Evolutionary conservation across 768 basidiomycete species (phyloP).

Genomic region (Xanthoconium stramineum): DNA sequence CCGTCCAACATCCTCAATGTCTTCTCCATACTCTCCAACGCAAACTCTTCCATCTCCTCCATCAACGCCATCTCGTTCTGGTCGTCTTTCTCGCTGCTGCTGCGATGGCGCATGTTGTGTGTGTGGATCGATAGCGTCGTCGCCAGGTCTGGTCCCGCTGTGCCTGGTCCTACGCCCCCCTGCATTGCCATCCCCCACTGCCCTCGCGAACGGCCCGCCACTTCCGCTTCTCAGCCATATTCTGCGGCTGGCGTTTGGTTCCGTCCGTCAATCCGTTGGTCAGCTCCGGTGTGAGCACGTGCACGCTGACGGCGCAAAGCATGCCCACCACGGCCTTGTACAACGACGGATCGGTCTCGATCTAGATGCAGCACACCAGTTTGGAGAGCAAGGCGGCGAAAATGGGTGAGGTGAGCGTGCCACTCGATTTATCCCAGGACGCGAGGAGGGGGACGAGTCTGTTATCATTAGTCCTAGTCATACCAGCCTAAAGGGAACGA

Average conservation of each 20-base stretch:
- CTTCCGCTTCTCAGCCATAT: constrained; percentile 66
- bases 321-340: constrained; percentile 69
- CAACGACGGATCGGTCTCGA: constrained; percentile 70
- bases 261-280: constrained; percentile 59
- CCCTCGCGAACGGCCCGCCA: constrained; percentile 37
- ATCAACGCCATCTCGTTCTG: constrained; percentile 66
- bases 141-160: neutral
- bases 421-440: constrained; percentile 61
- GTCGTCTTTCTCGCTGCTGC: constrained; percentile 41
- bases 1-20: constrained; percentile 53
- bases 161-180: neutral
- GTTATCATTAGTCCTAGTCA: neutral
- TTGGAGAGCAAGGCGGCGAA: constrained; percentile 65
- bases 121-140: neutral
- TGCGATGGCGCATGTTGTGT: neutral
- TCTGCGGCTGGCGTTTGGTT: constrained; percentile 66
- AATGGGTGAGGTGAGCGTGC: constrained; percentile 65
- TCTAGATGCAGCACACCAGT: constrained; percentile 57
- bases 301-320: constrained; percentile 55
- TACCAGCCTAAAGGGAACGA: too few species aligned
- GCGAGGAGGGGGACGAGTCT: constrained; percentile 75
- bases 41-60: constrained; percentile 83
- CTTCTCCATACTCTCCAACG: constrained; percentile 75
- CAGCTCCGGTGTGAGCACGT: constrained; percentile 51
- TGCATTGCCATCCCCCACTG: constrained; percentile 18